These are phyloP conservation scores for Eucalyptus marginata DNA, from an alignment of 345 rosid species.

Conservation along the genomic window DNA sequence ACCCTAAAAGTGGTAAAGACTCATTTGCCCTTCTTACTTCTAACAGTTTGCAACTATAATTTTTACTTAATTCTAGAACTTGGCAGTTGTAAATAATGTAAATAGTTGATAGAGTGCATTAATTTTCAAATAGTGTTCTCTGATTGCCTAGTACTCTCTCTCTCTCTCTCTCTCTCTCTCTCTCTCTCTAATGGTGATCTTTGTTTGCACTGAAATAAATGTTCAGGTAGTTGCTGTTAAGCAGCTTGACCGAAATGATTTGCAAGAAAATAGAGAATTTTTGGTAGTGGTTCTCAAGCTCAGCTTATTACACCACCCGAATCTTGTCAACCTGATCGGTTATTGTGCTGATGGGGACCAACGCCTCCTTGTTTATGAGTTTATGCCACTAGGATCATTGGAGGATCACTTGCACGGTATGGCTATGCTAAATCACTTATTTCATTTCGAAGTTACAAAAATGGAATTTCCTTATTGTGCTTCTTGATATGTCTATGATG, in stretches of 20 bases:
- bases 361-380: slow-evolving; percentile 92
- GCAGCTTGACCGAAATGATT: slow-evolving; percentile 86
- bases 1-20: too few species aligned
- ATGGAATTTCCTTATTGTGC: not conserved
- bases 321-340: slow-evolving; percentile 92
- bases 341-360: slow-evolving; percentile 98
- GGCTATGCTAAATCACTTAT: not conserved
- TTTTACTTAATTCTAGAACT: too few species aligned
- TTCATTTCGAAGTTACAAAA: not conserved
- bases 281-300: slow-evolving; percentile 96
- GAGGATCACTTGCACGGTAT: slow-evolving; percentile 97
- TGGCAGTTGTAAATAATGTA: not conserved
- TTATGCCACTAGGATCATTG: slow-evolving; percentile 87
- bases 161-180: not conserved
- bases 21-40: too few species aligned
- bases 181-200: not conserved
- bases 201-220: not conserved
- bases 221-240: slow-evolving; percentile 91
- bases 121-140: not conserved
- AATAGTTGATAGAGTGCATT: not conserved
- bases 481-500: not conserved
- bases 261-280: slow-evolving; percentile 96
- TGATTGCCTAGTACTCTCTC: not conserved
- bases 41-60: too few species aligned
- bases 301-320: slow-evolving; percentile 85